These are phyloP conservation scores for Exophiala oligosperma DNA, from an alignment of 2,329 filamentous ascomycete genomes.

Conservation along the genomic window DNA sequence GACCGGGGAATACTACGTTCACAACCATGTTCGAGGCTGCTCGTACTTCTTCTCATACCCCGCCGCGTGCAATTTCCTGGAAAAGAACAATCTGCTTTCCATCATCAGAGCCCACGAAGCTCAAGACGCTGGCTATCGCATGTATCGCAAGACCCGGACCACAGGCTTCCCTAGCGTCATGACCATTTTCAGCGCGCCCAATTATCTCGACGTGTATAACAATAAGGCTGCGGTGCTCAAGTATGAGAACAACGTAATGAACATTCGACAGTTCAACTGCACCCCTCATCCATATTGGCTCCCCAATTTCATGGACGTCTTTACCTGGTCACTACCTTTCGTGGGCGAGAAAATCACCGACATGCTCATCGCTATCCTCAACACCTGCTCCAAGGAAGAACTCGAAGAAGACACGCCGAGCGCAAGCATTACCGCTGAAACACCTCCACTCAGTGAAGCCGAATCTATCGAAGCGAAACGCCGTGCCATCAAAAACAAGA, in stretches of 20 bases:
- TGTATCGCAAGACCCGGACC: constrained; percentile 98
- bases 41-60: constrained; percentile 99
- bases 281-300: constrained; percentile 99
- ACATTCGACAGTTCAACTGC: constrained; percentile 99
- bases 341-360: constrained; percentile 99
- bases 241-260: constrained; percentile 99
- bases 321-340: constrained; percentile 99
- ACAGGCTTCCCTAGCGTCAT: constrained; percentile 99
- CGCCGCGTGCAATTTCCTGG: constrained; percentile 92
- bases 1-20: constrained; percentile 93
- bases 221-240: constrained; percentile 99
- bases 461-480: constrained; percentile 93
- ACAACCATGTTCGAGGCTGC: constrained; percentile 97
- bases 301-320: constrained; percentile 99
- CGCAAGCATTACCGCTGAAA: constrained; percentile 67
- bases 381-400: constrained; percentile 98
- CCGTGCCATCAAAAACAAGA: constrained; percentile 99
- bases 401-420: constrained; percentile 84
- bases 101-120: constrained; percentile 97
- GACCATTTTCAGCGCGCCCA: constrained; percentile 99
- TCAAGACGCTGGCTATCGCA: constrained; percentile 96
- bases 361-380: constrained; percentile 98
- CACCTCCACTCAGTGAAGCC: constrained; percentile 73
- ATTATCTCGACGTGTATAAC: constrained; percentile 99
- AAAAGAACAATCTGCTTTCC: constrained; percentile 97